Conservation (phyloP, 169 alveolate species). For the Cryptosporidium felis region DNA sequence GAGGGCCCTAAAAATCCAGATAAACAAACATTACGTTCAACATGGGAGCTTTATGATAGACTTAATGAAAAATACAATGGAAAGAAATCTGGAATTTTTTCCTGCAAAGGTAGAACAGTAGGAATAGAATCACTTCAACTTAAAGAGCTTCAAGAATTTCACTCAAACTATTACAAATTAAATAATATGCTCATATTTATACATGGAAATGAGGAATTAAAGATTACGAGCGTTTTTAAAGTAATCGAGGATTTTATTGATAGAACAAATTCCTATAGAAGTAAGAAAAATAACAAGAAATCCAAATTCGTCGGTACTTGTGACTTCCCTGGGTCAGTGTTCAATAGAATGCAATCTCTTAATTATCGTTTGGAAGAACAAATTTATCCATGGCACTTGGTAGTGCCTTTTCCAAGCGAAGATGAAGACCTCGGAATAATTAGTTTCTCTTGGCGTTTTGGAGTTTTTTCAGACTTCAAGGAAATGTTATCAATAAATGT, state of each 20-base stretch:
- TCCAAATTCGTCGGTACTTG: neutral
- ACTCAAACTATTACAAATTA: slow-evolving; percentile 12
- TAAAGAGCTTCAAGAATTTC: slow-evolving; percentile 25
- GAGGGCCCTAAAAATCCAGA: neutral
- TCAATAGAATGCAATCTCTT: neutral
- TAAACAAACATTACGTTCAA: neutral
- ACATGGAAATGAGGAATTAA: neutral
- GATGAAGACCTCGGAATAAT: slow-evolving; percentile 44
- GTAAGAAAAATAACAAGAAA: neutral
- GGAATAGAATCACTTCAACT: slow-evolving; percentile 7
- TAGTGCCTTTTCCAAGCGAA: slow-evolving; percentile 49
- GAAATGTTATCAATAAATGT: slow-evolving; percentile 28
- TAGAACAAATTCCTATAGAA: neutral
- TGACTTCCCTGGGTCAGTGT: neutral
- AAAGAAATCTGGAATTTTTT: neutral
- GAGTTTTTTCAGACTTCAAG: slow-evolving; percentile 12
- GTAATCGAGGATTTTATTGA: neutral
- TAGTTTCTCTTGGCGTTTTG: slow-evolving; percentile 46
- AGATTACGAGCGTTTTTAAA: slow-evolving; percentile 1
- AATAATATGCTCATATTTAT: slow-evolving; percentile 28
- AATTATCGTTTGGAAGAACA: neutral
- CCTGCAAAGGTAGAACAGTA: slow-evolving; percentile 37
- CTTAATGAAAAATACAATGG: slow-evolving; percentile 17
- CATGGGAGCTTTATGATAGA: slow-evolving; percentile 47
- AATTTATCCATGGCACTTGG: slow-evolving; percentile 1